Conservation (phyloP, 2,329 filamentous ascomycete genomes). For the Mariannaea sp. region DNA sequence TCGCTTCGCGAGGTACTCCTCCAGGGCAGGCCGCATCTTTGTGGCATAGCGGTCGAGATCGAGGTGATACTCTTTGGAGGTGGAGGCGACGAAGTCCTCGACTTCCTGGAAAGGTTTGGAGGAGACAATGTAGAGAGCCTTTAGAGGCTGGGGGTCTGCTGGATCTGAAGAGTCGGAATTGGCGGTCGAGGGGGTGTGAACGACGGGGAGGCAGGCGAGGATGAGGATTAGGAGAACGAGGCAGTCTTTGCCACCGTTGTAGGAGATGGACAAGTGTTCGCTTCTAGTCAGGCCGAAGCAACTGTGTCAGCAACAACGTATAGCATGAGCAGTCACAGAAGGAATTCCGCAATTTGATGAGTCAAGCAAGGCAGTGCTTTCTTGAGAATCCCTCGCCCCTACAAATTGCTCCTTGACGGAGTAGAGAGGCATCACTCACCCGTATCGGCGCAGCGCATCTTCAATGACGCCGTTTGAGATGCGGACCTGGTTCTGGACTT, state of each 20-base stretch:
- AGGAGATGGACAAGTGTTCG: slow-evolving; percentile 83
- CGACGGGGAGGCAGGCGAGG: slow-evolving; percentile 64
- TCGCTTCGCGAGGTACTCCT: slow-evolving; percentile 71
- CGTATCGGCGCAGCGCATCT: slow-evolving; percentile 75
- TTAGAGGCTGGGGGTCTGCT: slow-evolving; percentile 54
- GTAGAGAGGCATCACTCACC: slow-evolving; percentile 53
- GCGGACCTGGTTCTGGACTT: slow-evolving; percentile 75
- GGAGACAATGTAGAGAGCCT: slow-evolving; percentile 88
- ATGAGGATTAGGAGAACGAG: slow-evolving; percentile 89
- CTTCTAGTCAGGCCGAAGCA: slow-evolving; percentile 54
- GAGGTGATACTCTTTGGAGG: slow-evolving; percentile 72
- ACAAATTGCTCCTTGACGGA: slow-evolving; percentile 8
- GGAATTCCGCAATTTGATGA: too few species aligned
- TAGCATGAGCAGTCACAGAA: neutral
- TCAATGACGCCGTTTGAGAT: slow-evolving; percentile 74
- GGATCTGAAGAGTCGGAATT: slow-evolving; percentile 28
- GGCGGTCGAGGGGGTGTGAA: slow-evolving; percentile 38
- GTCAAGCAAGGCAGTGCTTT: slow-evolving; percentile 14
- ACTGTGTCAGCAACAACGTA: neutral
- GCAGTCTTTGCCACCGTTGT: slow-evolving; percentile 98
- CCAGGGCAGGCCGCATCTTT: slow-evolving; percentile 82
- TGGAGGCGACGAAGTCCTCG: slow-evolving; percentile 77
- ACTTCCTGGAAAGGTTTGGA: slow-evolving; percentile 84
- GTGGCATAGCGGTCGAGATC: slow-evolving; percentile 74
- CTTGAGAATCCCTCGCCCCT: slow-evolving; percentile 6